Evolutionary conservation across 768 basidiomycete genomes (phyloP).

Genomic region (Rhizopogon roseolus): DNA sequence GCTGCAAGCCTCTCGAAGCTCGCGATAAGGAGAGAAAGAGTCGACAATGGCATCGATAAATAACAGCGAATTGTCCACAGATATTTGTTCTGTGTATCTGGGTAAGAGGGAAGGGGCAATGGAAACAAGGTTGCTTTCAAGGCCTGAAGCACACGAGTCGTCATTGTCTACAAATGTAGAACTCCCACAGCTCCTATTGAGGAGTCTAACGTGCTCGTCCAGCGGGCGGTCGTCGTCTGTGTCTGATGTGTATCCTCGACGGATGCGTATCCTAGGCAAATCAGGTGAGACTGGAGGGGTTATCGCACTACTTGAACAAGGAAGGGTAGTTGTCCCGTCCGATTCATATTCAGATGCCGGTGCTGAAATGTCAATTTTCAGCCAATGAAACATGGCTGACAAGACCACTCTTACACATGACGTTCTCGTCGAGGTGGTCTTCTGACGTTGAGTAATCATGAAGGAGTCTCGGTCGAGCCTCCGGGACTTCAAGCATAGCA

Average conservation of each 20-base stretch:
- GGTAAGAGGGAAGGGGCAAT: constrained; percentile 36
- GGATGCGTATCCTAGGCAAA: no score
- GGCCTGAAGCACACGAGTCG: not conserved
- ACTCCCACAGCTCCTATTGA: not conserved
- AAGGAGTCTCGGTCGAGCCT: not conserved
- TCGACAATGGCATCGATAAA: constrained; percentile 37
- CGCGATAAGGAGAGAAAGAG: constrained; percentile 51
- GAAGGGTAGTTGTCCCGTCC: no score
- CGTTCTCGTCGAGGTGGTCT: not conserved
- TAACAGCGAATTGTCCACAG: constrained; percentile 19
- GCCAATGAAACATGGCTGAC: not conserved
- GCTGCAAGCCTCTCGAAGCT: constrained; percentile 34
- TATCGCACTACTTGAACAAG: no score
- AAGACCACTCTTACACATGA: not conserved
- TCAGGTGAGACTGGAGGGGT: no score
- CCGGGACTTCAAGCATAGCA: constrained; percentile 15
- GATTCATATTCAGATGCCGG: not conserved
- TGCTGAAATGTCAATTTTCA: not conserved
- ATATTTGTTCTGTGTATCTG: constrained; percentile 38
- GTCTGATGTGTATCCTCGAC: no score
- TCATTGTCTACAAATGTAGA: not conserved
- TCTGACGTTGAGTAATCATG: not conserved
- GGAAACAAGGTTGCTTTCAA: constrained; percentile 10
- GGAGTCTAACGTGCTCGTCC: constrained; percentile 12
- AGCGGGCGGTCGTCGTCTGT: constrained; percentile 9